Base-by-base conservation (phyloP, 345 rosid genomes). In the Microthlaspi erraticum region DNA sequence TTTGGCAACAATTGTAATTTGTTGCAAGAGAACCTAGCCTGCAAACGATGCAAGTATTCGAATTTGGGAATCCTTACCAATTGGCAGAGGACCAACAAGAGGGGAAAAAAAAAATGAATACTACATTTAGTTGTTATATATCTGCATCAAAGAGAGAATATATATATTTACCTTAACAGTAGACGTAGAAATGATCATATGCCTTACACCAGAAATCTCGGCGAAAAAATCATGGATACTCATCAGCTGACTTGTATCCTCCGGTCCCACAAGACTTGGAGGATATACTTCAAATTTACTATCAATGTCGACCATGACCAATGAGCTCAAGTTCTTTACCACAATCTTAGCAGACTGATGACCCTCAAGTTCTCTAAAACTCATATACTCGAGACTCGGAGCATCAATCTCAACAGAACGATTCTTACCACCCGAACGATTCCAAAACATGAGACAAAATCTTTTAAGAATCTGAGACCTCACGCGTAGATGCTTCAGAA, bases 391-490 rank as follows among this genome's bases (percentile, higher is more conserved):
- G 5, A 70, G 59, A 11, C 41, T 1, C 46, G 74, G 66, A 58
- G 66, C 50, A 58, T 69, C 66, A 37, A 69, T 46, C 44, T 57
- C 46, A 34, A 68, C 48, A n/a, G n/a, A n/a, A n/a, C n/a, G n/a
- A n/a, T n/a, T n/a, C n/a, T n/a, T n/a, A n/a, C n/a, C n/a, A n/a
- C n/a, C n/a, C n/a, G n/a, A n/a, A n/a, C n/a, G n/a, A n/a, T n/a
- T n/a, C n/a, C n/a, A n/a, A n/a, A n/a, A n/a, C n/a, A n/a, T 1
- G 12, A 3, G 23, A 20, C 23, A 2, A 20, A 20, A 1, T 20
- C 23, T 20, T 20, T 20, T 20, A 20, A 20, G 13, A 13, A 39
- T 20, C 49, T 7, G 38, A 58, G 66, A 69, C 12, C 13, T 57
- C 39, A 69, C 66, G 48, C 31, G 46, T 10, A 57, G 32, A 61